These are phyloP conservation scores for Saccharomycopsis sp. DNA, from an alignment of 805 yeast species.

Conservation along the genomic window DNA sequence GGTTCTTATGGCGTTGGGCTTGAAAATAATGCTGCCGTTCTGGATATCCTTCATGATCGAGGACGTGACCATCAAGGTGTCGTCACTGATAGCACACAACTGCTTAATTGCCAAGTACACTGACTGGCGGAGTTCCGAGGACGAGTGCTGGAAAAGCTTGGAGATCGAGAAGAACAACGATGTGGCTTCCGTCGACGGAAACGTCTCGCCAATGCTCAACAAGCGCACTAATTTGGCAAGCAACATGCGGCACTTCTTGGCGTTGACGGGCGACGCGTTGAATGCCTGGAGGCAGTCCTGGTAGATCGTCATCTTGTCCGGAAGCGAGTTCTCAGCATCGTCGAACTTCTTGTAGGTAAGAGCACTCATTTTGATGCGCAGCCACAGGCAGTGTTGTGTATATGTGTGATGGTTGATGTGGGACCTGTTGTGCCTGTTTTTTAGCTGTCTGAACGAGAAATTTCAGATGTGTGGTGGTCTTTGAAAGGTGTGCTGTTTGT, in stretches of 20 bases:
- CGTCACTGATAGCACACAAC: conserved; percentile 75
- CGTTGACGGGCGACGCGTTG: conserved; percentile 84
- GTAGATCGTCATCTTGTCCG: conserved; percentile 95
- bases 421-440: no score
- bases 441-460: not conserved
- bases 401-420: no score
- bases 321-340: conserved; percentile 54
- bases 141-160: conserved; percentile 89
- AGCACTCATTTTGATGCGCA: conserved; percentile 80
- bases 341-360: conserved; percentile 79
- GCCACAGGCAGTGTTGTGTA: no score
- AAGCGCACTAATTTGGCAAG: conserved; percentile 79
- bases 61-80: conserved; percentile 94
- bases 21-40: conserved; percentile 74
- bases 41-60: conserved; percentile 98
- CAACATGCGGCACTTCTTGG: conserved; percentile 77
- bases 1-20: conserved; percentile 93
- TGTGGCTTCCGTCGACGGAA: conserved; percentile 86
- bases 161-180: conserved; percentile 89
- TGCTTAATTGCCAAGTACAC: conserved; percentile 94
- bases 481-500: not conserved
- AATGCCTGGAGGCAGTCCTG: conserved; percentile 92
- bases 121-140: conserved; percentile 79
- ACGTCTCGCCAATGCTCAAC: conserved; percentile 77
- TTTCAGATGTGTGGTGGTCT: no score